Evolutionary conservation across 345 rosid species (phyloP), one percentile per base, ranked within the genome.

Genomic region (Atalantia buxifolia): DNA sequence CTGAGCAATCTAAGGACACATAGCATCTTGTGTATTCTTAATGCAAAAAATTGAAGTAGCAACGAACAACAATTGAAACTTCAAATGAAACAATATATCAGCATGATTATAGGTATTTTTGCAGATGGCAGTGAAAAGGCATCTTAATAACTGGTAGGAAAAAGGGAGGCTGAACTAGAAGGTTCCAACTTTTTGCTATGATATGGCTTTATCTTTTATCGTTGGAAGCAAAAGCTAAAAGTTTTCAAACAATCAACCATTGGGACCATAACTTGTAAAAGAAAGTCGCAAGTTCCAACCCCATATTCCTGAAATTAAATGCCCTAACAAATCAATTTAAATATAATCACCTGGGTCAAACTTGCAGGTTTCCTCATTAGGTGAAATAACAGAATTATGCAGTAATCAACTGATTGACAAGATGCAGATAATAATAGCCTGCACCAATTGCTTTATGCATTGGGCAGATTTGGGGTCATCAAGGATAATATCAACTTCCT

Each of bases 391-490:
- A 63, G 19, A 45, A 63, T 28, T 27, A 19, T 38, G 21, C 21
- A 38, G 36, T 36, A 73, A 59, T 25, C 25, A 45, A 81, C 36
- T 66, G 75, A 16, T 31, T 9, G 48, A 24, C 24, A 57, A 60
- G 72, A 68, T 33, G 38, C 31, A 68, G 57, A 75, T 50, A 63
- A 75, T 50, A 66, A 14, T 57, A 64, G 90, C 96, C 93, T 90
- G 90, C 86, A 86, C 91, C 79, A 92, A 81, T 76, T 92, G 96
- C 81, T 83, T 86, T 74, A 92, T 81, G 66, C 90, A 90, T 85
- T 90, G 93, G 63, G 79, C 82, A 81, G 89, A 89, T 75, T 89
- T 90, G 6, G 87, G 87, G 74, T 92, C 93, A 74, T 85, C 93
- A 31, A 90, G 89, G 66, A 85, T 72, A 60, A 90, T 76, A 78